Conservation (phyloP, 441 rosid genomes). For the Hypseocharis bilobata region DNA sequence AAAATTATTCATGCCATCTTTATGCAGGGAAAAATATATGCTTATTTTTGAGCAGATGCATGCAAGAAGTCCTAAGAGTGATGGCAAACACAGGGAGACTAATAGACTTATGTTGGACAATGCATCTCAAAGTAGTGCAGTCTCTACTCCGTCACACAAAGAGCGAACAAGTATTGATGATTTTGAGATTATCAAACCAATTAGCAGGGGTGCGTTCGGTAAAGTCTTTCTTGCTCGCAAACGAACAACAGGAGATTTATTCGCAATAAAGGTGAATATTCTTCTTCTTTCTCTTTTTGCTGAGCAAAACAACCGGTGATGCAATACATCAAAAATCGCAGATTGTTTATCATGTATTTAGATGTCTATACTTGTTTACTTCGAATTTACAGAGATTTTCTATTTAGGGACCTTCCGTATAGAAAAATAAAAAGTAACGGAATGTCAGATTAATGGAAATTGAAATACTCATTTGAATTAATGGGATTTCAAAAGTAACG, state of each 20-base stretch:
- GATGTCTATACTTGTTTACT: background rate
- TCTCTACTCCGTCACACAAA: conserved; percentile 43
- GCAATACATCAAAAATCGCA: background rate
- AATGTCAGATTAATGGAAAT: no score
- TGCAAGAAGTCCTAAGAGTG: conserved; percentile 35
- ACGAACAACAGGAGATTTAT: conserved; percentile 72
- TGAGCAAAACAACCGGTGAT: background rate
- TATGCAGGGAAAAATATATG: conserved; percentile 67
- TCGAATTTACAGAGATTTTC: background rate
- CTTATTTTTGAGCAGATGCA: conserved; percentile 50
- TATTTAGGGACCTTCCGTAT: no score
- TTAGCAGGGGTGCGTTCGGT: conserved; percentile 80
- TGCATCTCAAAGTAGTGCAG: conserved; percentile 41
- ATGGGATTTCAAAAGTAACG: no score
- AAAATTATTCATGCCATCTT: conserved; percentile 15
- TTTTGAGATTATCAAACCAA: conserved; percentile 80
- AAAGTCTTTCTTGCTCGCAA: conserved; percentile 84
- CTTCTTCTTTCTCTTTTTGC: conserved; percentile 6
- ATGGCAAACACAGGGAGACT: conserved; percentile 37
- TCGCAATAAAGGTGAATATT: conserved; percentile 66
- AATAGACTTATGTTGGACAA: conserved; percentile 33
- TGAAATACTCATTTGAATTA: no score
- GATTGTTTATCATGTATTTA: background rate
- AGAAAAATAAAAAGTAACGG: no score
- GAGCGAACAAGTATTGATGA: conserved; percentile 74